Conservation (phyloP, 2,329 filamentous ascomycete genomes). For the Aureobasidium sp. region DNA sequence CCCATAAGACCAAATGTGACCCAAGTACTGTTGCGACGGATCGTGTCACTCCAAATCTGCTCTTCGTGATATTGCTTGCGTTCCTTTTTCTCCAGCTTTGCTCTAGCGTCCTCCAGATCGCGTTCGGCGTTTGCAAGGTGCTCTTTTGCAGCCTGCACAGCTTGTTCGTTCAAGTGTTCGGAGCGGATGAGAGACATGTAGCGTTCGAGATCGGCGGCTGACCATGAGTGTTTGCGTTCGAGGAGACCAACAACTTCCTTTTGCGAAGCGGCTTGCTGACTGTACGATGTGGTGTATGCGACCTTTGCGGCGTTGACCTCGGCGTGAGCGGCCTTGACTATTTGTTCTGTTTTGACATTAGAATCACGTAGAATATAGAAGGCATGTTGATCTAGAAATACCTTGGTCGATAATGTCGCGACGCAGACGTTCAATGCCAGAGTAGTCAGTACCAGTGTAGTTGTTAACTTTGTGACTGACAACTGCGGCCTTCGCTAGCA, state of each 20-base stretch:
- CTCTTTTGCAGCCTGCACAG: slow-evolving; percentile 63
- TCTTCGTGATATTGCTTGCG: slow-evolving; percentile 94
- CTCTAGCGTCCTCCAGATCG: slow-evolving; percentile 67
- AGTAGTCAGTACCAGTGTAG: slow-evolving; percentile 78
- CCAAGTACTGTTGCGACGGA: slow-evolving; percentile 93
- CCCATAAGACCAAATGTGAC: slow-evolving; percentile 98
- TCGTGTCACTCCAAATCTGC: slow-evolving; percentile 98
- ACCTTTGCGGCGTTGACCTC: slow-evolving; percentile 63
- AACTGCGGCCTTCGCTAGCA: slow-evolving; percentile 75
- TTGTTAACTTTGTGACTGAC: slow-evolving; percentile 87
- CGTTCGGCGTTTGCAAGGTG: slow-evolving; percentile 66
- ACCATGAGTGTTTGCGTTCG: slow-evolving; percentile 90
- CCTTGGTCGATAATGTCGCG: slow-evolving; percentile 61
- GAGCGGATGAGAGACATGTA: slow-evolving; percentile 89
- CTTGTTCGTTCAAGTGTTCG: slow-evolving; percentile 87
- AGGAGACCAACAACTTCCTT: slow-evolving; percentile 92
- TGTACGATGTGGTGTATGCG: slow-evolving; percentile 74
- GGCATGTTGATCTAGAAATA: slow-evolving; percentile 22
- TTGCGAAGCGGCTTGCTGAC: slow-evolving; percentile 77
- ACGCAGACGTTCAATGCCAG: slow-evolving; percentile 80
- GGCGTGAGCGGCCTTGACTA: slow-evolving; percentile 50
- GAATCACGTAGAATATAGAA: neutral
- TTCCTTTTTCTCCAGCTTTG: slow-evolving; percentile 71
- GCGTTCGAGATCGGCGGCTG: slow-evolving; percentile 75
- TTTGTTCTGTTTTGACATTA: slow-evolving; percentile 35